phyloP scores from a whole-genome alignment of 106 monocot genomes.

The Dendrobium chrysotoxum region DNA sequence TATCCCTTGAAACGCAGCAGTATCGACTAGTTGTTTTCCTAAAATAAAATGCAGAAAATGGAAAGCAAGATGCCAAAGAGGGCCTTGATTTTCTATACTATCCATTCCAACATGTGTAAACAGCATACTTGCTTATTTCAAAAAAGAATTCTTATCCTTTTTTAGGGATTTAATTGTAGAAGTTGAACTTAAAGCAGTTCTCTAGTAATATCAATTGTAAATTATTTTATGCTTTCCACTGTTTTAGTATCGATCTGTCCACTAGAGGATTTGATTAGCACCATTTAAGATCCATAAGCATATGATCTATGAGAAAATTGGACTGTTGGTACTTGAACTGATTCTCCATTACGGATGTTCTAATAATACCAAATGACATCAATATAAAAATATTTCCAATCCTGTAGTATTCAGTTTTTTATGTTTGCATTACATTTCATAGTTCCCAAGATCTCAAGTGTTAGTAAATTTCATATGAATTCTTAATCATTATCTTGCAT shows the following conservation, averaged over 20 bases:
- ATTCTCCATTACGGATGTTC: background rate
- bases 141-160: too few relatives aligned
- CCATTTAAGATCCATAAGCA: background rate
- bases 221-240: background rate
- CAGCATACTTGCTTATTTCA: too few relatives aligned
- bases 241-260: background rate
- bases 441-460: background rate
- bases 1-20: too few relatives aligned
- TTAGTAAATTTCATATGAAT: background rate
- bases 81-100: too few relatives aligned
- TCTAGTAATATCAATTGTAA: background rate
- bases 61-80: too few relatives aligned
- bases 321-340: background rate
- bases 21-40: too few relatives aligned
- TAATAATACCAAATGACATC: background rate
- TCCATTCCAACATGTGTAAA: too few relatives aligned
- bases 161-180: background rate
- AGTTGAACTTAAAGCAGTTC: background rate
- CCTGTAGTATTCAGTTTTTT: background rate
- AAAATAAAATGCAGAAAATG: too few relatives aligned
- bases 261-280: background rate
- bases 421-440: background rate
- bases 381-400: background rate
- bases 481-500: background rate
- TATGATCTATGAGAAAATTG: background rate